Evolutionary conservation across 2,329 filamentous ascomycete species (phyloP).

Genomic region (Didymella sp.): DNA sequence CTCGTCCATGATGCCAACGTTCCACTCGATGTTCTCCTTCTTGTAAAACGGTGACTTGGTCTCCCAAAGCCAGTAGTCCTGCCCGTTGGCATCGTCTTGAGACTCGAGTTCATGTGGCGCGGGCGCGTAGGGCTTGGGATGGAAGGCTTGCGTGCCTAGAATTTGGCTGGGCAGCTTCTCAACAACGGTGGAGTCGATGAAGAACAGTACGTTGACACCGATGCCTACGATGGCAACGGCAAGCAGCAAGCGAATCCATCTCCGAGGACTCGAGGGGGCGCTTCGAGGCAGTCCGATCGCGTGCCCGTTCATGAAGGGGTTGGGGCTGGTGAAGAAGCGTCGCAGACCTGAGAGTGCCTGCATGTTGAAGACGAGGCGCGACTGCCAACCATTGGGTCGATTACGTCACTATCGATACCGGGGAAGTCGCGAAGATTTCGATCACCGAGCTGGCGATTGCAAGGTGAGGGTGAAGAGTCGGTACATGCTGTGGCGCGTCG

Average conservation of each 20-base stretch:
- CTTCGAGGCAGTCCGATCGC: slow-evolving; percentile 10
- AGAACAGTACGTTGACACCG: slow-evolving; percentile 18
- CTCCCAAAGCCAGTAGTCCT: slow-evolving; percentile 27
- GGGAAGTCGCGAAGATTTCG: neutral
- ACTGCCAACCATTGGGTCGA: slow-evolving; percentile 6
- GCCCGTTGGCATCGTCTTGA: slow-evolving; percentile 9
- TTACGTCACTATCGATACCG: slow-evolving; percentile 3
- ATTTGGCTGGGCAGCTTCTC: slow-evolving; percentile 12
- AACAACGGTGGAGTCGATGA: slow-evolving; percentile 18
- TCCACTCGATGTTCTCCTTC: slow-evolving; percentile 14
- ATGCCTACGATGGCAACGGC: slow-evolving; percentile 14
- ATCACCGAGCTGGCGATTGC: neutral
- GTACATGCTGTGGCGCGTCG: slow-evolving; percentile 2
- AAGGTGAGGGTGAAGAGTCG: neutral
- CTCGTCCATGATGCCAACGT: slow-evolving; percentile 21
- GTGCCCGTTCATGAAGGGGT: slow-evolving; percentile 14
- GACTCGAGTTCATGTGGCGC: slow-evolving; percentile 8
- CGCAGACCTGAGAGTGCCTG: slow-evolving; percentile 5
- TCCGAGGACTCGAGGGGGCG: slow-evolving; percentile 4
- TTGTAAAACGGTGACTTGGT: slow-evolving; percentile 20
- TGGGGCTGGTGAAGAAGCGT: slow-evolving; percentile 15
- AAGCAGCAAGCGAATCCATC: slow-evolving; percentile 17
- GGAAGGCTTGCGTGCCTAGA: slow-evolving; percentile 18
- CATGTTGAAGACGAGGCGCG: slow-evolving; percentile 5
- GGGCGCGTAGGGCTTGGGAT: slow-evolving; percentile 15